These are phyloP conservation scores for Linum lewisii DNA, from an alignment of 345 rosid species.

Conservation along the genomic window DNA sequence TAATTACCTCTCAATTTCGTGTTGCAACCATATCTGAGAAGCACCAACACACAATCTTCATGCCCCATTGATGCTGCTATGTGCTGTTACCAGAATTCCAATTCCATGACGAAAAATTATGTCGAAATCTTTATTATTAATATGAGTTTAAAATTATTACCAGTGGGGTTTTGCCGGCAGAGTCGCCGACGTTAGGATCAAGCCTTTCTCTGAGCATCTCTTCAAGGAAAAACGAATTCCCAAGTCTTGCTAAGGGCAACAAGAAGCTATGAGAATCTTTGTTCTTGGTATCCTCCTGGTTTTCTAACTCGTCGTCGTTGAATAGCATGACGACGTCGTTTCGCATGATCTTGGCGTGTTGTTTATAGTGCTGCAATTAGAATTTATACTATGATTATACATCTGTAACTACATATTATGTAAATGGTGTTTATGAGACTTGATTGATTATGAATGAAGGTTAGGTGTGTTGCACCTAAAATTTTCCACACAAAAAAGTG, in stretches of 20 bases:
- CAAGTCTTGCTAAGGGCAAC: slow-evolving; percentile 43
- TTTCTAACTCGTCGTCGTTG: slow-evolving; percentile 22
- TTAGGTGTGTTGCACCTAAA: too few species aligned
- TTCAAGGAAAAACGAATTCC: slow-evolving; percentile 73
- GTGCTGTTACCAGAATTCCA: slow-evolving; percentile 50
- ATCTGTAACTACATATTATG: too few species aligned
- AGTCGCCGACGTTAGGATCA: slow-evolving; percentile 60
- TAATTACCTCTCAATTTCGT: slow-evolving; percentile 50
- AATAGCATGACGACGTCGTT: slow-evolving; percentile 24
- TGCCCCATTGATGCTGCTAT: slow-evolving; percentile 80
- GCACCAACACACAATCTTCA: slow-evolving; percentile 65
- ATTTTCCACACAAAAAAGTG: too few species aligned
- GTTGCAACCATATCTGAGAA: slow-evolving; percentile 67
- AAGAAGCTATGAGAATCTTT: slow-evolving; percentile 29
- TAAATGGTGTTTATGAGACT: too few species aligned
- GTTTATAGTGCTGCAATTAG: slow-evolving; percentile 46
- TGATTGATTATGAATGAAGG: too few species aligned
- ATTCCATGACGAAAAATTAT: too few species aligned
- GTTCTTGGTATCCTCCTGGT: slow-evolving; percentile 35
- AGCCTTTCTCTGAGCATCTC: slow-evolving; percentile 70
- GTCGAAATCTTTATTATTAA: too few species aligned
- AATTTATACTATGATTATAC: too few species aligned
- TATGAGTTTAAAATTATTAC: slow-evolving; percentile 22
- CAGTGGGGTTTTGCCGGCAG: slow-evolving; percentile 68
- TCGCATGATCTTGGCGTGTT: slow-evolving; percentile 33